These are phyloP conservation scores for Mucor indicus DNA, from an alignment of 371 early-diverging fungal species.

Conservation along the genomic window DNA sequence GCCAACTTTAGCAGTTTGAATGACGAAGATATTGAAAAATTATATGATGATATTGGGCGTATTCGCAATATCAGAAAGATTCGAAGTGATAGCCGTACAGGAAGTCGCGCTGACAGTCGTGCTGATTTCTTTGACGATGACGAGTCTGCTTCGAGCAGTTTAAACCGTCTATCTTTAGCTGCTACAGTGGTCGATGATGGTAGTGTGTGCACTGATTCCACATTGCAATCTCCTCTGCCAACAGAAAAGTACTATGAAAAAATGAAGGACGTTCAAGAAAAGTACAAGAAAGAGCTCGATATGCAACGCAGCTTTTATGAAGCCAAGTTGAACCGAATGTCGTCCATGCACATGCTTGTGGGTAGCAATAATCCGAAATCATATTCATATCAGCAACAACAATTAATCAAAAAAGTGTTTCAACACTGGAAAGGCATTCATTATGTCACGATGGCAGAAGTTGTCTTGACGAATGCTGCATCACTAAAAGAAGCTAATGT, in stretches of 20 bases:
- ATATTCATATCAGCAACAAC: conserved; percentile 39
- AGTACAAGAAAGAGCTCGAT: conserved; percentile 53
- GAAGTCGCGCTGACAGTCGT: conserved; percentile 50
- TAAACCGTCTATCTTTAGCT: conserved; percentile 16
- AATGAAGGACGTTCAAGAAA: conserved; percentile 48
- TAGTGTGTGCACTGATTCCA: conserved; percentile 44
- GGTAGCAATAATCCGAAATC: conserved; percentile 13
- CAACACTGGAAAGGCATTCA: conserved; percentile 62
- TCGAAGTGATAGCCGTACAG: conserved; percentile 48
- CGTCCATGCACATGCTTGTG: conserved; percentile 32
- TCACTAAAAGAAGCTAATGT: conserved; percentile 87
- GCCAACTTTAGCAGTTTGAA: conserved; percentile 38
- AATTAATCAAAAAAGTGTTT: conserved; percentile 15
- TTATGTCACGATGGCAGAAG: conserved; percentile 71
- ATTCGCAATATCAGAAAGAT: conserved; percentile 49
- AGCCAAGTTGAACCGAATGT: conserved; percentile 51
- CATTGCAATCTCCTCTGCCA: conserved; percentile 18
- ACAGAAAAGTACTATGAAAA: conserved; percentile 45
- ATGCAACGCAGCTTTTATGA: conserved; percentile 57
- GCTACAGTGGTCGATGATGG: conserved; percentile 39
- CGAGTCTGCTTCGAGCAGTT: conserved; percentile 36
- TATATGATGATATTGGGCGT: conserved; percentile 57
- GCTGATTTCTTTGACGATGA: conserved; percentile 37
- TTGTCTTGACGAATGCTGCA: conserved; percentile 65
- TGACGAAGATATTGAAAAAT: conserved; percentile 58